phyloP scores from a whole-genome alignment of 2,329 filamentous ascomycete genomes.

The Neurospora crassa region DNA sequence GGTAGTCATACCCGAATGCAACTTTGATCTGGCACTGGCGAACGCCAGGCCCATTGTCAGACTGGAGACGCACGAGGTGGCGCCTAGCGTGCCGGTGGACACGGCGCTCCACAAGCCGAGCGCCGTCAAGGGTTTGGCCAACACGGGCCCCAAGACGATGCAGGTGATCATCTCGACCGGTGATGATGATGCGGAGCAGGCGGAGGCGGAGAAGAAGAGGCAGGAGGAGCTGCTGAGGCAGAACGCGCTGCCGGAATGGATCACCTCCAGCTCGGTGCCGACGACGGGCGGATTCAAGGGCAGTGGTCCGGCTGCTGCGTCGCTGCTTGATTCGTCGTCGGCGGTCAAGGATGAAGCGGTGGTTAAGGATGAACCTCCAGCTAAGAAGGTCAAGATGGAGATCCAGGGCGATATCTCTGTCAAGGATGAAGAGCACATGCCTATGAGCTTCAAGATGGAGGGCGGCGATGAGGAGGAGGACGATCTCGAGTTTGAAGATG shows the following conservation, averaged over 20 bases:
- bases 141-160: slow-evolving; percentile 59
- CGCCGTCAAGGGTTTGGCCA: slow-evolving; percentile 59
- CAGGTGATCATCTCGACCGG: slow-evolving; percentile 59
- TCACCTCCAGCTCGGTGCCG: slow-evolving; percentile 54
- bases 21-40: slow-evolving; percentile 59
- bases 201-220: slow-evolving; percentile 43
- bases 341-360: slow-evolving; percentile 35
- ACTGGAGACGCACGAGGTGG: slow-evolving; percentile 57
- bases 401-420: slow-evolving; percentile 21
- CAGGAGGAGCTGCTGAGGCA: slow-evolving; percentile 58
- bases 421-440: slow-evolving; percentile 8
- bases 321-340: slow-evolving; percentile 29
- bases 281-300: slow-evolving; percentile 27
- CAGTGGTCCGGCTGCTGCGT: slow-evolving; percentile 15
- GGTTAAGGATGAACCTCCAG: slow-evolving; percentile 34
- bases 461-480: slow-evolving; percentile 41
- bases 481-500: slow-evolving; percentile 51
- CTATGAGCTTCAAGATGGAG: slow-evolving; percentile 15
- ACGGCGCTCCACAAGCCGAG: slow-evolving; percentile 46
- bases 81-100: slow-evolving; percentile 49
- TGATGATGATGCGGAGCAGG: slow-evolving; percentile 56
- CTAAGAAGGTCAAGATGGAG: slow-evolving; percentile 55
- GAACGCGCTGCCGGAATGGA: slow-evolving; percentile 63
- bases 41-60: slow-evolving; percentile 55
- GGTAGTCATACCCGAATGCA: slow-evolving; percentile 64